A percentile compares a stretch with the other conserved stretches of the same genome.
These are phyloP conservation scores for Graphiopsis chlorocephala DNA, from an alignment of 2,329 filamentous ascomycete genomes.

Conservation along the genomic window DNA sequence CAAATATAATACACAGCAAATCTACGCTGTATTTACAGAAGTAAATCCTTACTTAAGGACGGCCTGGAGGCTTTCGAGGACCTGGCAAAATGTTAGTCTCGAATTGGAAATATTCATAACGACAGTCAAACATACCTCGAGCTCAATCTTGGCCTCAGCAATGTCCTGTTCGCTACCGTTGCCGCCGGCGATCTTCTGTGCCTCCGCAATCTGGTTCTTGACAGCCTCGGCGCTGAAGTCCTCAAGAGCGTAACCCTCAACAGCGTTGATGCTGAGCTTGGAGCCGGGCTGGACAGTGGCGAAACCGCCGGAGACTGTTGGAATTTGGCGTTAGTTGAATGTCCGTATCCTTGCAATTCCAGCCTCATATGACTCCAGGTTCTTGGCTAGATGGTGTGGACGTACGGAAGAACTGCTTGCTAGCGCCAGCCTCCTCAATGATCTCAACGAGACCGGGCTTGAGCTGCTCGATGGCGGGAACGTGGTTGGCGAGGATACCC, in stretches of 20 bases:
- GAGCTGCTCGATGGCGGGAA: slow-evolving; percentile 97
- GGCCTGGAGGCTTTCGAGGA: slow-evolving; percentile 79
- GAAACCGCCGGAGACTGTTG: slow-evolving; percentile 87
- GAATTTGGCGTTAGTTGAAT: slow-evolving; percentile 10
- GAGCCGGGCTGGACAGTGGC: slow-evolving; percentile 96
- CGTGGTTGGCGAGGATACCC: slow-evolving; percentile 99
- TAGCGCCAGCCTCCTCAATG: slow-evolving; percentile 83
- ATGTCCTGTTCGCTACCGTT: slow-evolving; percentile 94
- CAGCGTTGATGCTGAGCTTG: slow-evolving; percentile 93
- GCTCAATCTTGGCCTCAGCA: slow-evolving; percentile 97
- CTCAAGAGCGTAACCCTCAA: slow-evolving; percentile 90
- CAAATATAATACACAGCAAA: slow-evolving; percentile 17
- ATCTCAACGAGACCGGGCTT: slow-evolving; percentile 95
- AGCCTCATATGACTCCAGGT: background rate
- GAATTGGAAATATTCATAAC: background rate
- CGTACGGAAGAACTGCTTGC: slow-evolving; percentile 99
- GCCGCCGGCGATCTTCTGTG: slow-evolving; percentile 89
- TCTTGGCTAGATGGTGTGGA: slow-evolving; percentile 30
- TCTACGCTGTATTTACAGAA: slow-evolving; percentile 17
- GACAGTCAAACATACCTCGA: slow-evolving; percentile 67
- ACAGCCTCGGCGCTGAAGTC: slow-evolving; percentile 92
- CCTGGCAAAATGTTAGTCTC: slow-evolving; percentile 47
- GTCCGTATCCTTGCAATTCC: background rate
- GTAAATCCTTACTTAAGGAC: slow-evolving; percentile 66
- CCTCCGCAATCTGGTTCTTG: slow-evolving; percentile 85